Evolutionary conservation across 2,329 filamentous ascomycete genomes (phyloP), one percentile per base, ranked within the genome.

Genomic region (Fusarium anguioides): DNA sequence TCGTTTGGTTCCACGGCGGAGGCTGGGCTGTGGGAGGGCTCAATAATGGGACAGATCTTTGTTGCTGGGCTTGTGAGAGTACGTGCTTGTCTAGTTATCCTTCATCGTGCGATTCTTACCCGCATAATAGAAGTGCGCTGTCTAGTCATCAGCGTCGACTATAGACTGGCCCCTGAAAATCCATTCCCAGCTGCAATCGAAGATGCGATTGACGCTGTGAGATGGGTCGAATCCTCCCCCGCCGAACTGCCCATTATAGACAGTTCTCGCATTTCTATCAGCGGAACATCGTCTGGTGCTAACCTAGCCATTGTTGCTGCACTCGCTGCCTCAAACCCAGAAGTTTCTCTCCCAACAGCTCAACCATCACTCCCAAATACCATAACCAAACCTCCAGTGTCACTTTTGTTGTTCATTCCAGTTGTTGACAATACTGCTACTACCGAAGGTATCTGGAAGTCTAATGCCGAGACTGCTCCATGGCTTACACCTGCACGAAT

Each of bases 1-100:
- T 80, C n/a, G 51, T 81, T 10, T 81, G 78, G 79, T 76, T 75
- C 23, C 79, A 81, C 41, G 79, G 79, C 21, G 79, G 79, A 7
- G 79, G 78, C 4, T 81, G 78, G 78, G 78, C 75, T 6, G 71
- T 78, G 49, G 79, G 79, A 1, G 75, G 74, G 5, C 47, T 79
- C 8, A 70, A 71, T 8, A 78, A 71, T 49, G 77, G 78, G 10
- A 75, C 74, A 11, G 77, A 75, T 31, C 74, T 79, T 35, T 74
- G 75, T 41, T 76, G 73, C 6, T 71, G 72, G 46, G 58, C 75
- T 10, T 80, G 77, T 46, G 54, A 74, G 68, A 68, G 74, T 68
- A 64, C 37, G 55, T 55, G 17, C 18, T n/a, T 20, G 23, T 18
- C 11, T 36, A 7, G 36, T 26, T 27, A 7, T 31, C 11, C 20